Conservation (phyloP, 768 basidiomycete genomes). For the Tephrocybe sp. region DNA sequence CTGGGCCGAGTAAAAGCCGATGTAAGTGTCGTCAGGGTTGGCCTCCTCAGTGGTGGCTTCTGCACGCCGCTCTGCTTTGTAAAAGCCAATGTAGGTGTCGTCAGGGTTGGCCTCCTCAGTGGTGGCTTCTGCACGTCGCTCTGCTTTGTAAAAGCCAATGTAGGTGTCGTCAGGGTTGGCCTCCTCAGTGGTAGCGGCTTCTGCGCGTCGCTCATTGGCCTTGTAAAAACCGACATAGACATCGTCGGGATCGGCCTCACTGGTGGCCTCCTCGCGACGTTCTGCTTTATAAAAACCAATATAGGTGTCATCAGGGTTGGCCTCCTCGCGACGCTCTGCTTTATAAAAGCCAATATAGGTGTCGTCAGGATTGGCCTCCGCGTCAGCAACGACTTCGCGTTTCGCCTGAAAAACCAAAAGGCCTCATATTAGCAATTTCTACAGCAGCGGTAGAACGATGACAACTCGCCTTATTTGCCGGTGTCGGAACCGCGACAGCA, state of each 20-base stretch:
- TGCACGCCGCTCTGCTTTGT: background rate
- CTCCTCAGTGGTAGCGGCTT: background rate
- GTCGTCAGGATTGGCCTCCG: background rate
- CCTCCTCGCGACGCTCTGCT: background rate
- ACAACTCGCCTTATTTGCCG: background rate
- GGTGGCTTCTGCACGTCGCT: background rate
- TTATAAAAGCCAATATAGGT: background rate
- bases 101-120: background rate
- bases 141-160: background rate
- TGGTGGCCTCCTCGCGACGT: background rate
- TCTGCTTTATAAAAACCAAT: background rate
- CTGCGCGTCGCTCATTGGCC: background rate
- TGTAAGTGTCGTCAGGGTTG: background rate
- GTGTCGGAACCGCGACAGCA: background rate
- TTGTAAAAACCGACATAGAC: background rate
- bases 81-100: background rate
- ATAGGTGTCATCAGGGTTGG: background rate
- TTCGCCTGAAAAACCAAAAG: too few species aligned
- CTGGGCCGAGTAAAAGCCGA: background rate
- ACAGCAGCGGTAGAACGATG: background rate
- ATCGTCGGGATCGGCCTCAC: background rate
- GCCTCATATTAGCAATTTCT: background rate
- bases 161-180: background rate
- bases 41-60: background rate
- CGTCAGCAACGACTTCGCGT: too few species aligned